Evolutionary conservation across 1,284 basidiomycete species (phyloP).

Genomic region (Jaminaea rosea): DNA sequence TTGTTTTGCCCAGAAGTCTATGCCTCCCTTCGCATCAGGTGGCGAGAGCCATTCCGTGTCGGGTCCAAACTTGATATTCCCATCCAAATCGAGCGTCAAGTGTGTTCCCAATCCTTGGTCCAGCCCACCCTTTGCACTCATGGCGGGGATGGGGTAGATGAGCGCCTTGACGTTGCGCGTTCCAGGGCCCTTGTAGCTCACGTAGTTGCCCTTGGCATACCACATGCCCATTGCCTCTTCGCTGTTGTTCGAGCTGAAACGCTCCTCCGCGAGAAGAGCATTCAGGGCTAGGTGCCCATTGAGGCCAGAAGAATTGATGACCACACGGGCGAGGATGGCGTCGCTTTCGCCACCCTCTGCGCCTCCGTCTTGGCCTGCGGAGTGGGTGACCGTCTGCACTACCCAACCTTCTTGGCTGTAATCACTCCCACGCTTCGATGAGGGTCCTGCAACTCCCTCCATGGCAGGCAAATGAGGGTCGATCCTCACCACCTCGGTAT

Average conservation of each 20-base stretch:
- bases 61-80: conserved; percentile 83
- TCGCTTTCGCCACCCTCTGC: conserved; percentile 50
- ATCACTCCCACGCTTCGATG: conserved; percentile 9
- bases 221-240: neutral
- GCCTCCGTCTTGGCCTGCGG: neutral
- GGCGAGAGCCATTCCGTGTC: conserved; percentile 74
- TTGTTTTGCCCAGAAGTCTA: conserved; percentile 6
- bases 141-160: conserved; percentile 40
- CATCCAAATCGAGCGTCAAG: conserved; percentile 63
- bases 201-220: conserved; percentile 44
- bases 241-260: neutral
- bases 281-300: conserved; percentile 50
- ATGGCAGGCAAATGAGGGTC: conserved; percentile 53
- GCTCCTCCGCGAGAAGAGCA: conserved; percentile 15
- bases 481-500: conserved; percentile 77
- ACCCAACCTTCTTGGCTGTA: conserved; percentile 51
- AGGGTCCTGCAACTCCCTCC: neutral
- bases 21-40: neutral
- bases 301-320: conserved; percentile 83
- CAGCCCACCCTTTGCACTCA: conserved; percentile 37
- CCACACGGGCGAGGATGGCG: conserved; percentile 67
- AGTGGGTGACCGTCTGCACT: conserved; percentile 50
- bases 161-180: conserved; percentile 24
- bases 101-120: conserved; percentile 7
- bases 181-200: conserved; percentile 33